A percentile compares a stretch with the other conserved stretches of the same genome.
phyloP scores from a whole-genome alignment of 208 protist species.

The Phytomonas francai region DNA sequence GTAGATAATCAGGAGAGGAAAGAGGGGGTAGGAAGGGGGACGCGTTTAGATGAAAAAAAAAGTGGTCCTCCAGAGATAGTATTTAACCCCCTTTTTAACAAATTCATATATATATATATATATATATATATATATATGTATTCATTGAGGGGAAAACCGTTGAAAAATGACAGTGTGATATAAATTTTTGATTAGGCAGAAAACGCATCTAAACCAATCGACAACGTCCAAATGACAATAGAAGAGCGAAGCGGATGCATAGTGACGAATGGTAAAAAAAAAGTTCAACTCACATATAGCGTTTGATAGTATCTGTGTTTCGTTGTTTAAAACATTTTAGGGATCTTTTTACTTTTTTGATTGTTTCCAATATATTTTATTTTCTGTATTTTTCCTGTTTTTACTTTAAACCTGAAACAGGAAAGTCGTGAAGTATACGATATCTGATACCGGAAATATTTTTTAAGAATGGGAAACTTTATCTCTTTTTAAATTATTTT shows the following conservation, averaged over 20 bases:
- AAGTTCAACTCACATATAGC: neutral
- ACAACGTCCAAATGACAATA: too few species aligned
- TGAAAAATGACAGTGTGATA: too few species aligned
- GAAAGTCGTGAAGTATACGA: too few species aligned
- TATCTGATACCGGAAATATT: too few species aligned
- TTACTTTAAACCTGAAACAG: too few species aligned
- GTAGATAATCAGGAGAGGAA: constrained; percentile 22
- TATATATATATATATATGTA: constrained; percentile 8
- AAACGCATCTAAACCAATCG: too few species aligned
- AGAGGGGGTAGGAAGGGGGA: neutral
- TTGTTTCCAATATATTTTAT: constrained; percentile 5
- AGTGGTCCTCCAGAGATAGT: neutral
- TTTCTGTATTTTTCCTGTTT: neutral
- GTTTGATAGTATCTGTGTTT: neutral
- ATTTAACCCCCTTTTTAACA: too few species aligned
- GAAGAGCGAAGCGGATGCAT: too few species aligned
- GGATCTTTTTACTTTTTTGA: constrained; percentile 14
- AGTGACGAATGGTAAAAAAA: neutral
- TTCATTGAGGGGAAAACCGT: neutral
- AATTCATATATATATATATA: too few species aligned
- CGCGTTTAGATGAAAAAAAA: constrained; percentile 3
- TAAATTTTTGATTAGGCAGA: too few species aligned
- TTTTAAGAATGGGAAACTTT: too few species aligned
- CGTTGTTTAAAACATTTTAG: constrained; percentile 2
- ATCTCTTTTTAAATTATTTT: too few species aligned